These are phyloP conservation scores for Apiospora rasikravindrae DNA, from an alignment of 2,329 filamentous ascomycete genomes.

Conservation along the genomic window DNA sequence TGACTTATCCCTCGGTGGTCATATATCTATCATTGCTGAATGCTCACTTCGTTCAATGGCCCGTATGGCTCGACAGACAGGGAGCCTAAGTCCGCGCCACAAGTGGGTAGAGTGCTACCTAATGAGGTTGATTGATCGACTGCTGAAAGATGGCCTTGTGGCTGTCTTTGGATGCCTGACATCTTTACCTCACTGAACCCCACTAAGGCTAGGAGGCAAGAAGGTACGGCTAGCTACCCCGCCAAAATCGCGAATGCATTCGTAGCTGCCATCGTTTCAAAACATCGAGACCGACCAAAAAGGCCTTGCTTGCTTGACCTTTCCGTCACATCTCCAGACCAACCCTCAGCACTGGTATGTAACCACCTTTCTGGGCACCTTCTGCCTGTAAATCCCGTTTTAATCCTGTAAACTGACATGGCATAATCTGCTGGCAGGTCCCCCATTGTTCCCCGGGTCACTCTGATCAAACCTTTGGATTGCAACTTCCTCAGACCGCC, in stretches of 20 bases:
- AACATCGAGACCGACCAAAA: not conserved
- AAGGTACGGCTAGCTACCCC: not conserved
- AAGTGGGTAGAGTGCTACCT: not conserved
- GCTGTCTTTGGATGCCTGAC: not conserved
- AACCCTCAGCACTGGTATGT: not conserved
- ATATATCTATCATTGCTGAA: not conserved
- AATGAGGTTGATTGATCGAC: not conserved
- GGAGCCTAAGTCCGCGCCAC: not conserved
- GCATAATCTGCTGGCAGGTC: not conserved
- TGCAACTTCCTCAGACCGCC: not conserved
- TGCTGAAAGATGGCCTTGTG: not conserved
- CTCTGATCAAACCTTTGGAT: not conserved
- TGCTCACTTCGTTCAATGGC: not conserved
- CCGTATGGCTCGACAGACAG: not conserved
- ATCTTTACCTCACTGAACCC: not conserved
- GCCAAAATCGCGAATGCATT: conserved; percentile 9
- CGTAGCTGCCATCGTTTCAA: conserved; percentile 11
- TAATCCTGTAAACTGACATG: not conserved
- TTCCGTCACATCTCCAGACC: not conserved
- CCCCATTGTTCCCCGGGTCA: not conserved
- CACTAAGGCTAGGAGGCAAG: conserved; percentile 2
- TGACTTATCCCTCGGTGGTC: not conserved
- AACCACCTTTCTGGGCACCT: not conserved
- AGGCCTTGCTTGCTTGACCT: not conserved
- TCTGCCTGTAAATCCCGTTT: not conserved